Evolutionary conservation across 208 protist genomes (phyloP), one percentile per base, ranked within the genome.

Genomic region (Porcisia hertigi): DNA sequence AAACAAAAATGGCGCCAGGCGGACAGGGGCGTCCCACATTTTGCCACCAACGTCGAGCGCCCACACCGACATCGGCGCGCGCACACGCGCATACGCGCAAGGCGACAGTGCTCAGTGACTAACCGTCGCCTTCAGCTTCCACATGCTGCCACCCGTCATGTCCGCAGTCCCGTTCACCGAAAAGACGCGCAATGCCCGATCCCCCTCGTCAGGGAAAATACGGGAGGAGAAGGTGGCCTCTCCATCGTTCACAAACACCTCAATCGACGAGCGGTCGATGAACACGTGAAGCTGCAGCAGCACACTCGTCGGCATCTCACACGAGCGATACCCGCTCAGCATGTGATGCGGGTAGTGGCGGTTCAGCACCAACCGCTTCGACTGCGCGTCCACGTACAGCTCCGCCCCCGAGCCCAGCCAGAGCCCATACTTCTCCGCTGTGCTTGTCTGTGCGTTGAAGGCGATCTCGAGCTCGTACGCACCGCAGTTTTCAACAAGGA

Each of bases 331-430:
- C 25, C 84, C 87, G 66, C 81, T 83, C 57, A 91, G 62, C 75
- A 88, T 82, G 76, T 88, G 67, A 9, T 88, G 81, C 67, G 87
- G 87, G 79, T 87, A 91, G 87, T 91, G 87, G 11, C 87, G 87
- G 63, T 86, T 77, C 73, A 91, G 70, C 70, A 91, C 87, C 8
- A 88, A 58, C 16, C 82, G 81, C 41, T 85, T 75, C 18, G 73
- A 69, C 81, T 91, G 87, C 55, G 81, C 71, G 55, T 91, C 87
- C 16, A 88, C 81, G 66, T 77, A 86, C 4, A 91, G 57, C 87
- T 91, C 84, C 12, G 73, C 74, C 2, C 87, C 83, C 1, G 57
- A 47, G 82, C 87, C 87, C 63, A 91, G 79, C 85, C 87, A 91
- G 67, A 91, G 53, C 18, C 87, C 87, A 72, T 88, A 91, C 70